Conservation (phyloP, 106 monocot species). For the Gastrodia elata region DNA sequence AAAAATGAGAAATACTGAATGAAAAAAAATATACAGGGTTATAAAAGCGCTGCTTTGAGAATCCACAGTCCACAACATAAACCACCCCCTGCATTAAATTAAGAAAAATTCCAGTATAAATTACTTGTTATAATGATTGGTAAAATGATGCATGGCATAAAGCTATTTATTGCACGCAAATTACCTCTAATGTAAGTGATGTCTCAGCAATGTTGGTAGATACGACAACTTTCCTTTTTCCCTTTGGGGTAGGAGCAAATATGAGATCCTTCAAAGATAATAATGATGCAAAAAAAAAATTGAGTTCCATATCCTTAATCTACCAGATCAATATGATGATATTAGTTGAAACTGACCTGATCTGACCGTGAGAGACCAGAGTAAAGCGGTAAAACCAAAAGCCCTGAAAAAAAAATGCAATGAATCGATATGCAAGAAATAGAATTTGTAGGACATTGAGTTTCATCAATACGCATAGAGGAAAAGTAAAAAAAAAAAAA, state of each 20-base stretch:
- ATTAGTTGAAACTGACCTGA: slow-evolving; percentile 41
- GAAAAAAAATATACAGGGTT: slow-evolving; percentile 56
- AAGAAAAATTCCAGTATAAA: not conserved
- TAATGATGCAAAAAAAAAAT: not conserved
- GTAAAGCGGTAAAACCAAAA: slow-evolving; percentile 77
- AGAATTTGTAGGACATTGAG: not conserved
- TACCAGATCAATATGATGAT: not conserved
- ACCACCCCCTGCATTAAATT: slow-evolving; percentile 57
- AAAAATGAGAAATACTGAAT: not conserved
- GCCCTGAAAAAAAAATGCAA: slow-evolving; percentile 25
- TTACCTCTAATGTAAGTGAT: slow-evolving; percentile 93
- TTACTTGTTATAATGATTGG: not conserved
- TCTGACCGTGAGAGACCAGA: slow-evolving; percentile 87
- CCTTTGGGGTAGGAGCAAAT: slow-evolving; percentile 79
- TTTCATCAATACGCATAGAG: not conserved
- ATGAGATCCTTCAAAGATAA: slow-evolving; percentile 65
- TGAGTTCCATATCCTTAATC: not conserved
- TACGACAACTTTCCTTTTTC: slow-evolving; percentile 92
- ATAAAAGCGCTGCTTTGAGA: slow-evolving; percentile 89
- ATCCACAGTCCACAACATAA: slow-evolving; percentile 84
- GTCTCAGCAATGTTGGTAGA: slow-evolving; percentile 99
- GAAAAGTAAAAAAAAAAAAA: not conserved
- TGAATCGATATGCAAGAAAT: not conserved
- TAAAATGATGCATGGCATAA: not conserved
- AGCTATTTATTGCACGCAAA: not conserved